Conservation (phyloP, 805 yeast genomes). For the Barnettozyma sucrosica region DNA sequence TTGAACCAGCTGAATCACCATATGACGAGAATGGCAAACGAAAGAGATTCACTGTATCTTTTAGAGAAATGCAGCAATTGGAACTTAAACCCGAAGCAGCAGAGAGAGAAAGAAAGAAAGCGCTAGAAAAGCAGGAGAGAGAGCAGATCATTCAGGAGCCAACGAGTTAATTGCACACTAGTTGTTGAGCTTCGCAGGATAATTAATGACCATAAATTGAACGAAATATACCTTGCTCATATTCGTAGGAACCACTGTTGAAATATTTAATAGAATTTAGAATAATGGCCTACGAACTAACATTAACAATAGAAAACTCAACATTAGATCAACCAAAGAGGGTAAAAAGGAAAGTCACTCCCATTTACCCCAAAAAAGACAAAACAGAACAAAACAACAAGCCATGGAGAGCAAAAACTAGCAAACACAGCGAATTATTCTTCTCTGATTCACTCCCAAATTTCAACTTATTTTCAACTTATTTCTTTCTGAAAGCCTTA, state of each 20-base stretch:
- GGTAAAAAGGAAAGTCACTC: constrained; percentile 4
- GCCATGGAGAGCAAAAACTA: not conserved
- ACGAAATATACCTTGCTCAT: not conserved
- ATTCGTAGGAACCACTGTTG: too few relatives aligned
- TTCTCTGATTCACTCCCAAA: not conserved
- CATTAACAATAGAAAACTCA: constrained; percentile 8
- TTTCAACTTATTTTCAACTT: not conserved
- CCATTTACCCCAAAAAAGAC: constrained; percentile 3
- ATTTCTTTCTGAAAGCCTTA: not conserved
- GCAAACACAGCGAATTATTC: not conserved
- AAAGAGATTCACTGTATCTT: constrained; percentile 30
- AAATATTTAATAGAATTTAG: not conserved
- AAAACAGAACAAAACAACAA: constrained; percentile 2
- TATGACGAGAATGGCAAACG: constrained; percentile 35
- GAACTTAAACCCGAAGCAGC: constrained; percentile 32
- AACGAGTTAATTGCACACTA: constrained; percentile 14
- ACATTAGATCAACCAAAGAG: constrained; percentile 9
- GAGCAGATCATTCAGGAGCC: constrained; percentile 17
- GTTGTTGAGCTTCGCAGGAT: too few relatives aligned
- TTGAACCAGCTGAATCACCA: constrained; percentile 33
- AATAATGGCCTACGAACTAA: not conserved
- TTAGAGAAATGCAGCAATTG: constrained; percentile 33
- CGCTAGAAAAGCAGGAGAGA: constrained; percentile 2
- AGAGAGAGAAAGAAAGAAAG: constrained; percentile 7
- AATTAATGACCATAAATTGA: too few relatives aligned